Percentiles rank a stretch among this genome's conserved stretches.
Evolutionary conservation across 257 asterid species (phyloP).

Genomic region (Solanum phureja): DNA sequence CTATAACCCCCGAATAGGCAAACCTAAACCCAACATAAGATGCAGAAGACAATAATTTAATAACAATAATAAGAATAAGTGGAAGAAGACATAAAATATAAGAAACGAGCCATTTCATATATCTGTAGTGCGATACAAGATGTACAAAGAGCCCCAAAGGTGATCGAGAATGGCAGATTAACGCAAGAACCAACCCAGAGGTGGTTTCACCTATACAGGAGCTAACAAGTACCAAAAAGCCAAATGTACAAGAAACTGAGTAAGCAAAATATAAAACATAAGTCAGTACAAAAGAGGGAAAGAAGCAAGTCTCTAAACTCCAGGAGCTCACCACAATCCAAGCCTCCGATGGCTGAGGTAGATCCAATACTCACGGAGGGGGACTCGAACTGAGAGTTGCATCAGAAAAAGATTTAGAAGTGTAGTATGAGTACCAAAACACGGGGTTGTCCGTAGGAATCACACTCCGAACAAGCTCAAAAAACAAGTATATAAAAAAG

Average conservation of each 20-base stretch:
- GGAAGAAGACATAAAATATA: no score
- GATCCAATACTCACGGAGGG: background rate
- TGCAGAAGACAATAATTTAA: background rate
- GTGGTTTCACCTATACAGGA: no score
- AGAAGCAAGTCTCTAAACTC: background rate
- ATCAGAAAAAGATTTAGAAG: no score
- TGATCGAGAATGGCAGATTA: background rate
- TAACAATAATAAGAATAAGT: background rate
- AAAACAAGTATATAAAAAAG: background rate
- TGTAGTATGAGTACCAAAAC: background rate
- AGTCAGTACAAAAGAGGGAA: background rate
- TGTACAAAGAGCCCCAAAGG: background rate
- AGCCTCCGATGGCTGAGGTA: background rate
- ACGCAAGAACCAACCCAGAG: background rate
- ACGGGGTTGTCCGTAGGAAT: background rate
- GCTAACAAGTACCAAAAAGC: background rate
- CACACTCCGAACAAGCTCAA: no score
- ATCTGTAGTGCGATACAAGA: background rate
- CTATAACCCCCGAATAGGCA: background rate
- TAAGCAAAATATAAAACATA: background rate
- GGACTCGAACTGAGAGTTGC: background rate
- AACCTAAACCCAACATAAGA: background rate
- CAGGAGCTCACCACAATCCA: background rate
- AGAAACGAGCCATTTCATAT: background rate
- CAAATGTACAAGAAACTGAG: background rate